A percentile compares a stretch with the other conserved stretches of the same genome.
Conservation (phyloP, 1,139 yeast genomes). For the Blastobotrys proliferans region DNA sequence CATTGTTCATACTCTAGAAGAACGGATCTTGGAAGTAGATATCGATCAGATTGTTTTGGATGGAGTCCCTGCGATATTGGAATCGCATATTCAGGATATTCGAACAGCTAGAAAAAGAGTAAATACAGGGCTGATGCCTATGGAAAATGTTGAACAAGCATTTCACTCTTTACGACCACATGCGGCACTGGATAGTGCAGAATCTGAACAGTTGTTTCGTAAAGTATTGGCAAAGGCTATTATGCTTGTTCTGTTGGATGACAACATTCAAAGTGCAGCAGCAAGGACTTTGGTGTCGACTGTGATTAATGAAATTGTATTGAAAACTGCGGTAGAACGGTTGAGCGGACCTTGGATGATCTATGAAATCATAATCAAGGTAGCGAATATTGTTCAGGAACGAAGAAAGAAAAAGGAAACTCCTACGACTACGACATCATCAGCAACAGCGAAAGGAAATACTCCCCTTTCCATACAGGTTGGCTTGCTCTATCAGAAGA, state of each 20-base stretch:
- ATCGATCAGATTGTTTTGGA: constrained; percentile 39
- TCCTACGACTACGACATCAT: background rate
- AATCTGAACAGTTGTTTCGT: constrained; percentile 32
- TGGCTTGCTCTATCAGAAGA: constrained; percentile 16
- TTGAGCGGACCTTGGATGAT: constrained; percentile 45
- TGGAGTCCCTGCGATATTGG: constrained; percentile 41
- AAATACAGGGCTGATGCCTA: constrained; percentile 24
- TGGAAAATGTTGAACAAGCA: constrained; percentile 31
- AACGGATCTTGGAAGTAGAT: constrained; percentile 26
- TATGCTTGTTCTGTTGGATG: constrained; percentile 39
- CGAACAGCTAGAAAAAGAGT: constrained; percentile 25
- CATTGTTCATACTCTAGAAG: constrained; percentile 13
- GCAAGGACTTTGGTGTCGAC: constrained; percentile 39
- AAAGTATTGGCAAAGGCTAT: constrained; percentile 36
- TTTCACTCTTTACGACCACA: constrained; percentile 44
- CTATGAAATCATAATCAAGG: constrained; percentile 39
- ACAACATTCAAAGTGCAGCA: constrained; percentile 38
- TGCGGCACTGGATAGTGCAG: constrained; percentile 41
- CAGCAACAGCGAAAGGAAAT: too few relatives aligned
- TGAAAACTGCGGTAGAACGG: constrained; percentile 40
- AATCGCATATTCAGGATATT: constrained; percentile 35
- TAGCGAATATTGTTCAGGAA: constrained; percentile 16
- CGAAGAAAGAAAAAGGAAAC: background rate
- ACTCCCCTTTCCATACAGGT: constrained; percentile 19
- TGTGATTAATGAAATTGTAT: constrained; percentile 41